Evolutionary conservation across 73 alveolate genomes (phyloP), one percentile per base, ranked within the genome.

Genomic region (Durusdinium trenchii): DNA sequence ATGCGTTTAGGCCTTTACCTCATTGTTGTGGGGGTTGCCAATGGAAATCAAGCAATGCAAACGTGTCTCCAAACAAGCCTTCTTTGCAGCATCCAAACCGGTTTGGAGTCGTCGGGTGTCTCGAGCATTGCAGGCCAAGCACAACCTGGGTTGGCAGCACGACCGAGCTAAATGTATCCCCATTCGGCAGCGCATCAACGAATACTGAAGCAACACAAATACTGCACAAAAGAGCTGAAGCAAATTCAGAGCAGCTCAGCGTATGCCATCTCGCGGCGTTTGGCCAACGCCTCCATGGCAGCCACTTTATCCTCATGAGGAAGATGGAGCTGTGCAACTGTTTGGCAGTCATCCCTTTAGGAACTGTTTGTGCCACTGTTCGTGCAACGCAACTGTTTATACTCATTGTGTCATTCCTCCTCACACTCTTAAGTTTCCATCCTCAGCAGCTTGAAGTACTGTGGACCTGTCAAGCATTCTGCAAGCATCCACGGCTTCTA

Each of bases 231-330:
- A 12, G 32, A 12, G n/a, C n/a, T n/a, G n/a, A 23, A 23, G 69
- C 69, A 7, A 30, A 51, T 50, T 36, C 86, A 52, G 35, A 75
- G 85, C 51, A 9, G 36, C 96, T 89, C 96, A 36, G 64, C 40
- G 50, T 61, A 85, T n/a, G 96, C 96, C 96, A 89, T 89, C 96
- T 89, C 96, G 40, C 96, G 64, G 12, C 96, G 64, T 45, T 89
- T 89, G 38, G 85, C 69, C 50, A 30, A n/a, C 20, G 69, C 64
- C 50, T 89, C 96, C 96, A 89, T 26, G 40, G 42, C 96, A 23
- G 62, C 85, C 3, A 75, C 84, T 51, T 47, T 40, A 26, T 61
- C 96, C 96, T 89, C 32, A 82, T 47, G 64, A 6, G 78, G 78
- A 64, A 64, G 36, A 35, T 23, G 23, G 69, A 12, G 32, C 69